These are phyloP conservation scores for Andrographis paniculata DNA, from an alignment of 305 asterid genomes.

Conservation along the genomic window DNA sequence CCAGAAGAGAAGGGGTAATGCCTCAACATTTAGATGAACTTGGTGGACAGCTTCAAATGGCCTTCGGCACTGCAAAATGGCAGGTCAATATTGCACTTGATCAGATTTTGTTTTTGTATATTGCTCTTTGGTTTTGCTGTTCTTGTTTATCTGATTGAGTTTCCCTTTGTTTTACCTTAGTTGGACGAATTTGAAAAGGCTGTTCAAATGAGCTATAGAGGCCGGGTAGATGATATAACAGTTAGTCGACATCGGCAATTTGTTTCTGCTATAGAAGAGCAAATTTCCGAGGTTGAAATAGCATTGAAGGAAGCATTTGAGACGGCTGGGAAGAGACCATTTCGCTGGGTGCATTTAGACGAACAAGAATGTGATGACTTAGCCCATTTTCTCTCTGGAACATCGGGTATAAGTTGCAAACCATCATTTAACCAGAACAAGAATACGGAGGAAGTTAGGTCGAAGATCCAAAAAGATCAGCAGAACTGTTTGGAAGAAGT, in stretches of 20 bases:
- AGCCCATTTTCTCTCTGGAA: slow-evolving; percentile 67
- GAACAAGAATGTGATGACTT: slow-evolving; percentile 65
- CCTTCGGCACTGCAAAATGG: slow-evolving; percentile 90
- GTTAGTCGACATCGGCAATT: slow-evolving; percentile 64
- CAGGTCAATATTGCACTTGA: slow-evolving; percentile 38
- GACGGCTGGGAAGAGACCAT: slow-evolving; percentile 45
- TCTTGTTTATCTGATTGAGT: too few species aligned
- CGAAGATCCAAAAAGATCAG: neutral
- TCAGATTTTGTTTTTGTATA: neutral
- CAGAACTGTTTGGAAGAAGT: slow-evolving; percentile 9
- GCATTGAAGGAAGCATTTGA: slow-evolving; percentile 47
- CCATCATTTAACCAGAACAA: slow-evolving; percentile 18
- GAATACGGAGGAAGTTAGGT: slow-evolving; percentile 4
- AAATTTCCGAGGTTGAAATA: slow-evolving; percentile 51
- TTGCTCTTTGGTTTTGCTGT: neutral
- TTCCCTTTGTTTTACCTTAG: too few species aligned
- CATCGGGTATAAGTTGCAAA: slow-evolving; percentile 10
- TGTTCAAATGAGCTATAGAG: slow-evolving; percentile 63
- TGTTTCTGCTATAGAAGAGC: slow-evolving; percentile 59
- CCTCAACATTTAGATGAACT: slow-evolving; percentile 53
- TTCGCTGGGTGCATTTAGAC: slow-evolving; percentile 69
- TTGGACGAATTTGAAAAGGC: slow-evolving; percentile 89
- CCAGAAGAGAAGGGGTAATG: slow-evolving; percentile 46
- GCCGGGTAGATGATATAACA: slow-evolving; percentile 47
- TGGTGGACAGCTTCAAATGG: slow-evolving; percentile 67